Evolutionary conservation across 371 early-diverging fungal genomes (phyloP).

Genomic region (Choanephora cucurbitarum): DNA sequence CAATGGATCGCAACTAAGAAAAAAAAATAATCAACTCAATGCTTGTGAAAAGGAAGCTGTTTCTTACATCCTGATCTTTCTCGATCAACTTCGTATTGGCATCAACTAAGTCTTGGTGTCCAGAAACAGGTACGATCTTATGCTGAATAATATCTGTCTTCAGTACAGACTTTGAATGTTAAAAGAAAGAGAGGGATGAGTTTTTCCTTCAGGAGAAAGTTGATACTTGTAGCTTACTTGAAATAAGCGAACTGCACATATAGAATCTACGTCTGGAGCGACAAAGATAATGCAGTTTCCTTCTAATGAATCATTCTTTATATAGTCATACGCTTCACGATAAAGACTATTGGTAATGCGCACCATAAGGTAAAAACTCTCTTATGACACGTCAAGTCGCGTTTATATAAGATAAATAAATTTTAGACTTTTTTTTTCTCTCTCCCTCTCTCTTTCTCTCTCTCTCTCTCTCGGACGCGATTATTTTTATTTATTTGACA

Average conservation of each 20-base stretch:
- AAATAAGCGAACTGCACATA: constrained; percentile 85
- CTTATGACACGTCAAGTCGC: constrained; percentile 10
- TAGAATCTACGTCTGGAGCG: constrained; percentile 80
- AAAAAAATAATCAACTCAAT: neutral
- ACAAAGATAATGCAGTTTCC: constrained; percentile 74
- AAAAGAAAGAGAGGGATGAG: no score
- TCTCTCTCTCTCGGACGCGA: no score
- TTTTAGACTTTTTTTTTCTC: constrained; percentile 9
- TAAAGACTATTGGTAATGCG: constrained; percentile 38
- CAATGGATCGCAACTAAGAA: constrained; percentile 66
- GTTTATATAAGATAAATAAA: no score
- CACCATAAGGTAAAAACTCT: constrained; percentile 32
- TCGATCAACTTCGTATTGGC: constrained; percentile 55
- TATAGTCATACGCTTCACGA: constrained; percentile 51
- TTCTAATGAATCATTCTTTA: constrained; percentile 43
- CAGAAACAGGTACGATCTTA: constrained; percentile 77
- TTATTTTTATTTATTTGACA: constrained; percentile 15
- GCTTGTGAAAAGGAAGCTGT: neutral
- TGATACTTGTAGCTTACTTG: constrained; percentile 49
- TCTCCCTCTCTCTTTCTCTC: neutral
- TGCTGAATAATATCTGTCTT: constrained; percentile 77
- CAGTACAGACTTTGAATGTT: constrained; percentile 58
- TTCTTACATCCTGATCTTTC: constrained; percentile 37
- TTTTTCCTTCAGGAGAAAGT: no score
- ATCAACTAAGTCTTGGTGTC: constrained; percentile 65